Conservation (phyloP, 2,329 filamentous ascomycete species). For the Botrytis elliptica region DNA sequence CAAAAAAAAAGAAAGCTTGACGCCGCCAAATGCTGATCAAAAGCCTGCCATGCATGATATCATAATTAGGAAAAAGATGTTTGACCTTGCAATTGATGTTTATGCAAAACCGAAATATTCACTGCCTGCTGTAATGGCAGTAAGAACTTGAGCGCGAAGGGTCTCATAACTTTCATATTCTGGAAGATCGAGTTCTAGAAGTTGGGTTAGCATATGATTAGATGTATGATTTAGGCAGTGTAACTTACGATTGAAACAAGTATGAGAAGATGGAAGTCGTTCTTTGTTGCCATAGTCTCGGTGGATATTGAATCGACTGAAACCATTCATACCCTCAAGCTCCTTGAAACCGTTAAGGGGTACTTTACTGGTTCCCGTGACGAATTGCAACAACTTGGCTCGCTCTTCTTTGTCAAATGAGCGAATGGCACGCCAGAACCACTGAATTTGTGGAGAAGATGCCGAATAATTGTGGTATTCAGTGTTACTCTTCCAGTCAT, state of each 20-base stretch:
- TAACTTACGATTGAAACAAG: slow-evolving; percentile 96
- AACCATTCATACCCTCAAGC: slow-evolving; percentile 97
- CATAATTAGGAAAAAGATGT: slow-evolving; percentile 29
- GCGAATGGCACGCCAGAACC: slow-evolving; percentile 98
- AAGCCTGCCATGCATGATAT: slow-evolving; percentile 35
- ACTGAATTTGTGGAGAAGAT: slow-evolving; percentile 94
- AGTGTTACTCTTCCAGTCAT: slow-evolving; percentile 99
- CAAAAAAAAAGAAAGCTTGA: slow-evolving; percentile 25
- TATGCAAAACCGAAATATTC: slow-evolving; percentile 98
- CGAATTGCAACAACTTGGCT: slow-evolving; percentile 94
- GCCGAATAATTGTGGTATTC: slow-evolving; percentile 98
- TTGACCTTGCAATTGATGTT: slow-evolving; percentile 29
- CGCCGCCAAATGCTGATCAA: slow-evolving; percentile 41
- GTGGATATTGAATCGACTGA: slow-evolving; percentile 98
- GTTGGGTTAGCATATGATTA: slow-evolving; percentile 29
- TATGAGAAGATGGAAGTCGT: slow-evolving; percentile 91
- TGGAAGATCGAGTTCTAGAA: slow-evolving; percentile 87
- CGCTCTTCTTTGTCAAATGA: slow-evolving; percentile 99
- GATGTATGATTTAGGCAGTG: neutral
- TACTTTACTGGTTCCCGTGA: slow-evolving; percentile 97
- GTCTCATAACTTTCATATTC: slow-evolving; percentile 97
- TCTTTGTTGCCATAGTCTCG: slow-evolving; percentile 97
- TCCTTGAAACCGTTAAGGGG: slow-evolving; percentile 99
- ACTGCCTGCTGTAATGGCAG: slow-evolving; percentile 95
- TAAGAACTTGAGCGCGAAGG: slow-evolving; percentile 83